phyloP scores from a whole-genome alignment of 495 filamentous ascomycete species.

The Saxispiralis lemnorum region DNA sequence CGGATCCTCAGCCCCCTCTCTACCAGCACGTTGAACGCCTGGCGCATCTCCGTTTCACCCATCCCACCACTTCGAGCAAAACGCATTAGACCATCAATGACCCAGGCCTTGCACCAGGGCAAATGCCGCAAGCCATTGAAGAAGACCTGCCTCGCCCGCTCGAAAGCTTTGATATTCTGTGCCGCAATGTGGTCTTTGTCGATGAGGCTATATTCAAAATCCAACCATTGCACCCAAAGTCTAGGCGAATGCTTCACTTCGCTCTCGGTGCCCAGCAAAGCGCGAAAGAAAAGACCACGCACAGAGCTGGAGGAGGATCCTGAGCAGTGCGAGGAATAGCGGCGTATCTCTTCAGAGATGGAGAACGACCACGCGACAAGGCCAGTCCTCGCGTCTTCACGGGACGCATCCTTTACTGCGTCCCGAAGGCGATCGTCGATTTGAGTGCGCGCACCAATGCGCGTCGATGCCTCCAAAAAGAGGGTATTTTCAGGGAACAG shows the following conservation, averaged over 20 bases:
- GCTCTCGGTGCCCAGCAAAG: conserved; percentile 11
- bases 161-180: background rate
- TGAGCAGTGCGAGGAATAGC: conserved; percentile 1
- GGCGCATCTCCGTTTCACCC: conserved; percentile 27
- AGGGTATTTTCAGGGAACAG: conserved; percentile 62
- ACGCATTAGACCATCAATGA: conserved; percentile 21
- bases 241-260: conserved; percentile 12
- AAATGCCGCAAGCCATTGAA: conserved; percentile 18
- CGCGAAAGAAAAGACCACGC: conserved; percentile 16
- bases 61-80: conserved; percentile 18
- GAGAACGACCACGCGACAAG: conserved; percentile 45
- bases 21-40: conserved; percentile 32
- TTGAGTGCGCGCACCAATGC: conserved; percentile 15
- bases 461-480: conserved; percentile 48
- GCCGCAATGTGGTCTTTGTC: background rate
- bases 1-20: conserved; percentile 38
- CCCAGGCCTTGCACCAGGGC: conserved; percentile 28
- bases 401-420: conserved; percentile 33
- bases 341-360: conserved; percentile 40
- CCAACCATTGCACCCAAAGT: conserved; percentile 19
- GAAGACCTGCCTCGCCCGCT: conserved; percentile 19
- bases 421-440: conserved; percentile 57
- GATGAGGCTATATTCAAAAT: conserved; percentile 14
- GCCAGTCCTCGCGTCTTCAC: conserved; percentile 4
- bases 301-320: conserved; percentile 17